A percentile compares a stretch with the other conserved stretches of the same genome.
Evolutionary conservation across 192 early-diverging fungal genomes (phyloP).

Genomic region (Mortierella antarctica): DNA sequence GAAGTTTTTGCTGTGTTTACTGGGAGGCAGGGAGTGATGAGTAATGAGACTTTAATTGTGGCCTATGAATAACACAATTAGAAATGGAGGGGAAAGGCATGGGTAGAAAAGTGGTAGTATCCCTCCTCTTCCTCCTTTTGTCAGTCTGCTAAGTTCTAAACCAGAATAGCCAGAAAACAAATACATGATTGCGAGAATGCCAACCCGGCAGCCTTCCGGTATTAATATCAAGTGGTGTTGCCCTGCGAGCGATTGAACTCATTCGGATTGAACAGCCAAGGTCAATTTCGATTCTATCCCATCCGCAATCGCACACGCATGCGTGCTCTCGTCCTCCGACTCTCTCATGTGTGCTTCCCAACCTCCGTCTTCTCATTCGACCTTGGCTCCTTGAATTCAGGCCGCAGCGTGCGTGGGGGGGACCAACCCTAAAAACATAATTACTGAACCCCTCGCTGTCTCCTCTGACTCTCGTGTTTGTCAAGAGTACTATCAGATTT

Average conservation of each 20-base stretch:
- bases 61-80: conserved; percentile 22
- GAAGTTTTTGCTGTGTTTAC: too few species aligned
- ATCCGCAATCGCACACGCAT: not conserved
- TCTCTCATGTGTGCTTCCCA: too few species aligned
- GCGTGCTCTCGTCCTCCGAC: not conserved
- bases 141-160: not conserved
- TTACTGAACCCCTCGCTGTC: not conserved
- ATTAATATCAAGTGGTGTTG: not conserved
- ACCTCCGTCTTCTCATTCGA: not conserved
- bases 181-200: not conserved
- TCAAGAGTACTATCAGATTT: not conserved
- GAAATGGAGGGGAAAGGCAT: not conserved
- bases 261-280: not conserved
- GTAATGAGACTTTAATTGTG: conserved; percentile 2
- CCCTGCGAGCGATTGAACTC: not conserved
- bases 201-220: not conserved
- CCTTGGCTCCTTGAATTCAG: conserved; percentile 9
- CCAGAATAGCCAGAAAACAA: not conserved
- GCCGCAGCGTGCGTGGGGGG: conserved; percentile 9
- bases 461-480: not conserved
- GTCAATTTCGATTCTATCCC: not conserved
- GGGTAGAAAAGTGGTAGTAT: conserved; percentile 1
- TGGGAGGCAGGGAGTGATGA: not conserved
- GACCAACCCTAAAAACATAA: conserved; percentile 12
- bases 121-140: not conserved